Conservation (phyloP, 2,329 filamentous ascomycete species). For the Dactylonectria estremocensis region DNA sequence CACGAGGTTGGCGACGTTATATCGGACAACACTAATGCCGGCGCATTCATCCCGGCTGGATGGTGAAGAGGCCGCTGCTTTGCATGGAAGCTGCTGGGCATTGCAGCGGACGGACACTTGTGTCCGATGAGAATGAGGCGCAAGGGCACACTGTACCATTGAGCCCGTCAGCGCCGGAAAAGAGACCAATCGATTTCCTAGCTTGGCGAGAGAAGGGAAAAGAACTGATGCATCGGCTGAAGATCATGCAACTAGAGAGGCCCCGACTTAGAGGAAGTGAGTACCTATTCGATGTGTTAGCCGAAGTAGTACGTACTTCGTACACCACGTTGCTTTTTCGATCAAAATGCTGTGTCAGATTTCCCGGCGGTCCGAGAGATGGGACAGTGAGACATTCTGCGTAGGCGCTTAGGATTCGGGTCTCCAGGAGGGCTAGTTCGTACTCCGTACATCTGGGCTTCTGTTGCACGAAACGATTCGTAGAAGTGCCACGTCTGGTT, state of each 20-base stretch:
- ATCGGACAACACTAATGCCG: conserved; percentile 27
- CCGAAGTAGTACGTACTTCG: conserved; percentile 13
- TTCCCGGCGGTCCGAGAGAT: conserved; percentile 25
- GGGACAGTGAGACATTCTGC: conserved; percentile 26
- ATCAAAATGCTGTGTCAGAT: conserved; percentile 28
- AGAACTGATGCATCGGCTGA: conserved; percentile 26
- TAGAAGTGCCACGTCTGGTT: conserved; percentile 27
- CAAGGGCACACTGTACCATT: conserved; percentile 30
- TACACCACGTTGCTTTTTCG: conserved; percentile 39
- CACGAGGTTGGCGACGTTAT: conserved; percentile 27
- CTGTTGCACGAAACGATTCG: conserved; percentile 13
- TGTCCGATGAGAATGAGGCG: conserved; percentile 27
- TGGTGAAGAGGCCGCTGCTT: conserved; percentile 30
- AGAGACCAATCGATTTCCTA: conserved; percentile 19
- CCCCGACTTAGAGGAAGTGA: conserved; percentile 25
- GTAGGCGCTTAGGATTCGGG: conserved; percentile 8
- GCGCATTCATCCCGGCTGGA: conserved; percentile 29
- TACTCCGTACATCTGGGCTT: conserved; percentile 15
- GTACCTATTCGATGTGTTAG: conserved; percentile 20
- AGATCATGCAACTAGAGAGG: conserved; percentile 25
- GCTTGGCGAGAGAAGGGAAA: conserved; percentile 35
- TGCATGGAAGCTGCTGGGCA: conserved; percentile 34
- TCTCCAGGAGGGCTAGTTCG: conserved; percentile 9
- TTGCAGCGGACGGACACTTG: conserved; percentile 24
- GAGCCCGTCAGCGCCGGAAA: conserved; percentile 17